Evolutionary conservation across 176 grass and related monocot genomes (phyloP).

Genomic region (Chloris gayana): DNA sequence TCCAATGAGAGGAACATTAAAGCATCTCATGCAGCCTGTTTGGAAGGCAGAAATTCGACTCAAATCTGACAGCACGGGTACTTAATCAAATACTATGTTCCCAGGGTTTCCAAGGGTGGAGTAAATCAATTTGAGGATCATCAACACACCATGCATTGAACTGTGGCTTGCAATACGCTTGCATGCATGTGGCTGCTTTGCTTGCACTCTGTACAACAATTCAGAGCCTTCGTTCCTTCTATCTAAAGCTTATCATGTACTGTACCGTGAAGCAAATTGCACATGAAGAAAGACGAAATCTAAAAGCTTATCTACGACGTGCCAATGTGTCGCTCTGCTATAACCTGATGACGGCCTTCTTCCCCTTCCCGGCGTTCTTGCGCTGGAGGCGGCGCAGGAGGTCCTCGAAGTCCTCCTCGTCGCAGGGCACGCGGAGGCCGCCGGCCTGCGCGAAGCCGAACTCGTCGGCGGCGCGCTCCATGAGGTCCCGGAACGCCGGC

Average conservation of each 20-base stretch:
- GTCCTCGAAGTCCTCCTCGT: slow-evolving; percentile 54
- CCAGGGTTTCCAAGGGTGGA: neutral
- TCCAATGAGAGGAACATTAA: neutral
- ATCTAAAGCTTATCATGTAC: neutral
- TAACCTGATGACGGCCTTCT: slow-evolving; percentile 28
- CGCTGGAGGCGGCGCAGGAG: slow-evolving; percentile 40
- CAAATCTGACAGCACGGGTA: neutral
- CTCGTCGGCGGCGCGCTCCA: slow-evolving; percentile 71
- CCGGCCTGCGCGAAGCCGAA: slow-evolving; percentile 67
- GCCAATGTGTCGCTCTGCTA: neutral
- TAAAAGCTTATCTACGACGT: neutral
- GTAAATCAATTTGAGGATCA: neutral
- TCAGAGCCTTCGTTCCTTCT: neutral
- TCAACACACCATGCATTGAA: slow-evolving; percentile 30
- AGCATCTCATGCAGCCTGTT: neutral
- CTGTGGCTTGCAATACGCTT: neutral
- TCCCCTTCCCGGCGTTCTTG: slow-evolving; percentile 30
- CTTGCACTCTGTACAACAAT: slow-evolving; percentile 32
- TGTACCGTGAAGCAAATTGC: neutral
- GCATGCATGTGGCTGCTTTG: slow-evolving; percentile 39
- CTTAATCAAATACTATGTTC: neutral
- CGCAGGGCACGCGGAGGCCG: slow-evolving; percentile 58
- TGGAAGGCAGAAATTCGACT: neutral
- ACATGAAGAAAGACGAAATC: neutral
- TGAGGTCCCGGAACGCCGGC: slow-evolving; percentile 54